These are phyloP conservation scores for Apiospora phragmitis DNA, from an alignment of 2,329 filamentous ascomycete genomes.

Conservation along the genomic window DNA sequence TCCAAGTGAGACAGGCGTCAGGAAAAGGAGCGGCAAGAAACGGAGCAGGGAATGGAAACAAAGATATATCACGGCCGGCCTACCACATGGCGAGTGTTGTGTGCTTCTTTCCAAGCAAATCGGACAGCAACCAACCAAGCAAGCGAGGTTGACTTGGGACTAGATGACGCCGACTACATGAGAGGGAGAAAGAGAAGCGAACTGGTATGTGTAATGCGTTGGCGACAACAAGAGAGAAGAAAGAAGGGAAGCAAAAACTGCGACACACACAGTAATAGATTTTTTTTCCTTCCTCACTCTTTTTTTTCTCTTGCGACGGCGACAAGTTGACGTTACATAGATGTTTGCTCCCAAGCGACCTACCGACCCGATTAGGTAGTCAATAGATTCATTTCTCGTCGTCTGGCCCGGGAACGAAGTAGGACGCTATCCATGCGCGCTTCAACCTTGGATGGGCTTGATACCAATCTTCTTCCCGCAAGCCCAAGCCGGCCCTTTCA, in stretches of 20 bases:
- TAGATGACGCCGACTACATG: neutral
- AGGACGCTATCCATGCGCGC: neutral
- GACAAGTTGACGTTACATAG: neutral
- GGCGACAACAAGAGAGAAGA: neutral
- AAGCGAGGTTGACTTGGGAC: neutral
- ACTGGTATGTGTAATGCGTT: neutral
- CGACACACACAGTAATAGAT: neutral
- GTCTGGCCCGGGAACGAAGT: neutral
- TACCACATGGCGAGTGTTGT: neutral
- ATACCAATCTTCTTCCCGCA: neutral
- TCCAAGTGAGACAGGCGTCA: slow-evolving; percentile 2
- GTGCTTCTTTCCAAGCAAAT: neutral
- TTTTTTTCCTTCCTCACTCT: neutral
- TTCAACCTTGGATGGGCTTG: neutral
- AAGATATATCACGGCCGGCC: neutral
- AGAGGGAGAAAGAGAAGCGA: neutral
- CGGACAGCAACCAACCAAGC: neutral
- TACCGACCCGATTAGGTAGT: neutral
- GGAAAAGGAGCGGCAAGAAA: slow-evolving; percentile 5
- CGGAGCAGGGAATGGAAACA: neutral
- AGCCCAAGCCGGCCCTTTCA: neutral
- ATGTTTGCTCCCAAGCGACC: neutral
- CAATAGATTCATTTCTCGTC: neutral
- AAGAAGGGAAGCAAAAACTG: neutral
- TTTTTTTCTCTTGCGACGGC: neutral